Evolutionary conservation across 768 basidiomycete species (phyloP).

Genomic region (Boletus barrowsii): DNA sequence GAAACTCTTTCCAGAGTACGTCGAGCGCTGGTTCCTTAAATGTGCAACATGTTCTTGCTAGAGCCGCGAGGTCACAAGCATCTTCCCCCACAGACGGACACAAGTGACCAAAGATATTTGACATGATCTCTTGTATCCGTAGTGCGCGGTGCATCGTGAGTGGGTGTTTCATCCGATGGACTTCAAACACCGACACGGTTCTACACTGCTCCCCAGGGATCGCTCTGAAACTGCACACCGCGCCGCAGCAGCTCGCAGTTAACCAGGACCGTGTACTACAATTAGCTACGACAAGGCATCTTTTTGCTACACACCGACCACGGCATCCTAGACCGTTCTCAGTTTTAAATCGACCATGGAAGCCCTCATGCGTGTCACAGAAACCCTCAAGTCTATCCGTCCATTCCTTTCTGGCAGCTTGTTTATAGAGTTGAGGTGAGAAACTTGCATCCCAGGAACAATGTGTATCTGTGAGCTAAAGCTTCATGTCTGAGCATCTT

Average conservation of each 20-base stretch:
- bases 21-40: constrained; percentile 21
- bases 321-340: background rate
- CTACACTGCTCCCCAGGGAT: no score
- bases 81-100: background rate
- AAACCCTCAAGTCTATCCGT: constrained; percentile 67
- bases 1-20: background rate
- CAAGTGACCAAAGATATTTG: constrained; percentile 12
- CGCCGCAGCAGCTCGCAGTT: no score
- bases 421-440: no score
- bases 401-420: no score
- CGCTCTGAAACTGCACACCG: no score
- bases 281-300: no score
- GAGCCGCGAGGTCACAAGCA: constrained; percentile 9
- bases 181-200: no score
- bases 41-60: constrained; percentile 13
- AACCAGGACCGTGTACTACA: no score
- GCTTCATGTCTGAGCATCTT: no score
- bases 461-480: no score
- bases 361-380: constrained; percentile 56
- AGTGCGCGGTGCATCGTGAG: constrained; percentile 3
- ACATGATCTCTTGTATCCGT: constrained; percentile 8
- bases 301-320: background rate
- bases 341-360: constrained; percentile 50
- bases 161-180: no score
- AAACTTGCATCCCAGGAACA: no score